Base-by-base conservation (phyloP, 208 protist species). In the Trypanosoma cruzi region DNA sequence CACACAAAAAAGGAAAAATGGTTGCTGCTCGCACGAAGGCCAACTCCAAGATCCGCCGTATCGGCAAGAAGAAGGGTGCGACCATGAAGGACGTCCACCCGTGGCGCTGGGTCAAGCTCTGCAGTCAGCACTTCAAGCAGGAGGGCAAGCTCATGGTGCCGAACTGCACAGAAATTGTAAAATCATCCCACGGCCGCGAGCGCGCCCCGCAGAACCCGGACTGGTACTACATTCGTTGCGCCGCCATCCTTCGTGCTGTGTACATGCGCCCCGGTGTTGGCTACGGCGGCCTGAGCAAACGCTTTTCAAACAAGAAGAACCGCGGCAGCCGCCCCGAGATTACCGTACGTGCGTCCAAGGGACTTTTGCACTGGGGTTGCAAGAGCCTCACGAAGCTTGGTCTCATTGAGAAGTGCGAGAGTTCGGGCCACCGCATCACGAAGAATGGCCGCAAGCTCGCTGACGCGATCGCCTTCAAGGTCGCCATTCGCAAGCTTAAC, bases 201-300 rank as follows among this genome's bases (percentile, higher is more conserved):
- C 90, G 98, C 60, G 90, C 96, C 69, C 98, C 98, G 61, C 89
- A 94, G 79, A 97, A 99, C 88, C 85, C 93, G 65, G 98, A 99
- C 90, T 99, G 98, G 98, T 99, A 98, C 85, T 99, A 98, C 90
- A 89, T 99, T 81, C 97, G 97, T 74, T 91, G 86, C 76, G 98
- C 98, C 60, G 91, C 98, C 55, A 90, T 99, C 32, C 97, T 98
- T 62, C 97, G 98, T 83, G 93, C 96, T 72, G 83, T 99, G 66
- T 99, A 99, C 89, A 68, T 99, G 32, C 94, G 95, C 79, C 90
- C 92, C 46, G 95, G 95, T 68, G 87, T 92, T 28, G 97, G 98
- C 79, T 97, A 98, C 75, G 97, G 89, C 56, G 86, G 84, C 37
- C 90, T 98, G 48, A 95, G 86, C 86, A 95, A 96, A 81, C 88